Base-by-base conservation (phyloP, 805 yeast species). In the Nakazawaea molendinolei region DNA sequence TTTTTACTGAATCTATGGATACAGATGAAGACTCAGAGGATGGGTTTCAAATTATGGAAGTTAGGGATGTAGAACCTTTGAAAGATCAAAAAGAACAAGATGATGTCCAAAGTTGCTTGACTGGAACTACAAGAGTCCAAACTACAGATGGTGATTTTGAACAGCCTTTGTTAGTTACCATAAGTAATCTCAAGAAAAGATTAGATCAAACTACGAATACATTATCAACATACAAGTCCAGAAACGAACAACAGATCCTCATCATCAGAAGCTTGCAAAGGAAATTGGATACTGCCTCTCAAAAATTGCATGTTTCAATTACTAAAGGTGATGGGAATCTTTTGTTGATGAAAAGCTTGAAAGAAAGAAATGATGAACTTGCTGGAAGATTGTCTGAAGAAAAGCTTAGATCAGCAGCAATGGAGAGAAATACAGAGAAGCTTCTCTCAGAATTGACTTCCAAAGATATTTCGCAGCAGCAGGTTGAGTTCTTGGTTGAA, bases 301-400 rank as follows among this genome's bases (percentile, higher is more conserved):
- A 15, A 4, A 28, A 23, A 27, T 17, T 34, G 17, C 8, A 15
- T 7, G n/a, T 6, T 4, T 16, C 27, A 8, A 7, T 22, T 12
- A 16, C 38, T 7, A 28, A 12, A 16, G 10, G 12, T 13, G 38
- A 28, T 4, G 7, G 17, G 8, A 28, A 34, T 17, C 23, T 7
- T 13, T 8, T n/a, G 10, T 23, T 64, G 15, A 56, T 65, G 13
- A 52, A 51, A 13, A 48, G 51, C 19, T 44, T 65, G 23, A 60
- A 55, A 39, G 40, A 53, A 24, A 64, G 58, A 34, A 42, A 66
- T 5, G 66, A 68, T 48, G 67, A 67, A 38, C 53, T 63, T 17
- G 59, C 71, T 8, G 72, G 74, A 1, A 56, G 65, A 31, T 51
- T 70, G 27, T 65, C 69, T 7, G 75, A 69, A 37, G 73, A 69